A percentile compares a stretch with the other conserved stretches of the same genome.
phyloP scores from a whole-genome alignment of 768 basidiomycete genomes.

The Dentipellis sp. region DNA sequence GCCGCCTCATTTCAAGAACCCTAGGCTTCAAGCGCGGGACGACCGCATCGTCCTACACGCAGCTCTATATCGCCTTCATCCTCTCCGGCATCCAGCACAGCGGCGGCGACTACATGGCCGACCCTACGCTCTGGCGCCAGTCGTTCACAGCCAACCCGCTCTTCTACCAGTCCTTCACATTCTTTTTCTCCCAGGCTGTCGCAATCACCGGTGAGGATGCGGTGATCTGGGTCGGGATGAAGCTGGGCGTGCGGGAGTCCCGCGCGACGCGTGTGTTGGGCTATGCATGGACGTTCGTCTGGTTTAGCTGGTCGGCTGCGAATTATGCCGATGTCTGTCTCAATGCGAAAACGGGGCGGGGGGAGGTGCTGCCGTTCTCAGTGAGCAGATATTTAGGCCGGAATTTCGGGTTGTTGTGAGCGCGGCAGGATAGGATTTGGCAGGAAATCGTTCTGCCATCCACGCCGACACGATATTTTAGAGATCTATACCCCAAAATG shows the following conservation, averaged over 20 bases:
- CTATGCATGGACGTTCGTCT: neutral
- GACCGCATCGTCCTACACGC: slow-evolving; percentile 20
- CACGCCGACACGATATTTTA: no score
- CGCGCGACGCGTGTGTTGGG: neutral
- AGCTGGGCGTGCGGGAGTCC: neutral
- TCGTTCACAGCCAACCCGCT: no score
- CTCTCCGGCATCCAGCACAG: slow-evolving; percentile 27
- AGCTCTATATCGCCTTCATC: slow-evolving; percentile 26
- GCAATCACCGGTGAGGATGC: slow-evolving; percentile 28
- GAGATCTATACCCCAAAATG: no score
- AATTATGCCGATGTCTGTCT: neutral
- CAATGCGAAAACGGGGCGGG: neutral
- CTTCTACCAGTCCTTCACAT: slow-evolving; percentile 10
- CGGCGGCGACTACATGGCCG: slow-evolving; percentile 23
- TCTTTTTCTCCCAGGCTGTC: slow-evolving; percentile 24
- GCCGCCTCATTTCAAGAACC: neutral
- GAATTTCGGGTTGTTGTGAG: neutral
- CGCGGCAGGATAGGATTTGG: no score
- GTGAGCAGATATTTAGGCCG: neutral
- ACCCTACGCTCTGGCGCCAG: slow-evolving; percentile 1
- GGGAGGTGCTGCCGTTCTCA: neutral
- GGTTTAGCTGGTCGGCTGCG: neutral
- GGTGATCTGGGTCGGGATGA: slow-evolving; percentile 15
- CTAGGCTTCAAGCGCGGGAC: slow-evolving; percentile 19
- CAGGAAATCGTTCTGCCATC: no score